Conservation (phyloP, 2,329 filamentous ascomycete genomes). For the Diaporthe citri region DNA sequence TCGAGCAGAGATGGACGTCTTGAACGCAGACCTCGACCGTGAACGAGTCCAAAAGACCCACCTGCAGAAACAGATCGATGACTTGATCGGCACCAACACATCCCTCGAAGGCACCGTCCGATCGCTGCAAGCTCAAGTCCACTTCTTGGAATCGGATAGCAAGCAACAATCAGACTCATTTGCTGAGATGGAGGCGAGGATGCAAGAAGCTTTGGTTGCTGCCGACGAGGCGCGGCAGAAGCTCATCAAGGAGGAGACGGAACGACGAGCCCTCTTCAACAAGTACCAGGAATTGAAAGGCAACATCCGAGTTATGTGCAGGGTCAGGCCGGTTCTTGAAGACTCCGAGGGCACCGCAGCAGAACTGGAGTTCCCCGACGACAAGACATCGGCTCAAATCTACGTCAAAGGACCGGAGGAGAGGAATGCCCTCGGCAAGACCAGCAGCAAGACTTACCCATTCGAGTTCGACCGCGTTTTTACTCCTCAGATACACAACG, state of each 20-base stretch:
- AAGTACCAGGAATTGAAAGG: slow-evolving; percentile 98
- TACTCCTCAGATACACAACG: slow-evolving; percentile 80
- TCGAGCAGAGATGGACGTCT: slow-evolving; percentile 58
- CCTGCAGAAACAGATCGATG: slow-evolving; percentile 66
- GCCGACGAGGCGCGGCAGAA: slow-evolving; percentile 82
- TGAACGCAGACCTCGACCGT: slow-evolving; percentile 66
- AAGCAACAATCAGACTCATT: slow-evolving; percentile 91
- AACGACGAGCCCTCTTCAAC: slow-evolving; percentile 93
- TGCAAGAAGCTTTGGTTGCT: slow-evolving; percentile 80
- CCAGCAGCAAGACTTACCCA: slow-evolving; percentile 82
- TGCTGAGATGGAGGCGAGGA: slow-evolving; percentile 81
- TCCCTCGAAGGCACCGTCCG: slow-evolving; percentile 81
- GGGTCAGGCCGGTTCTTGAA: slow-evolving; percentile 82
- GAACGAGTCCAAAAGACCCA: slow-evolving; percentile 73
- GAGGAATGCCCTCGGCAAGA: slow-evolving; percentile 80
- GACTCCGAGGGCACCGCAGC: slow-evolving; percentile 74
- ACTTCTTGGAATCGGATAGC: slow-evolving; percentile 90
- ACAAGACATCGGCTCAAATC: slow-evolving; percentile 89
- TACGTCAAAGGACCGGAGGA: slow-evolving; percentile 86
- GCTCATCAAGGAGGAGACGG: slow-evolving; percentile 89
- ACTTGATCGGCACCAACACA: slow-evolving; percentile 71
- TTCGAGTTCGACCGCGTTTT: slow-evolving; percentile 98
- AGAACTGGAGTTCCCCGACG: slow-evolving; percentile 82
- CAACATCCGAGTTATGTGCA: slow-evolving; percentile 98
- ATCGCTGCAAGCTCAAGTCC: slow-evolving; percentile 83